A percentile compares a stretch with the other conserved stretches of the same genome.
Evolutionary conservation across 257 asterid species (phyloP).

Genomic region (Handroanthus guayacan): DNA sequence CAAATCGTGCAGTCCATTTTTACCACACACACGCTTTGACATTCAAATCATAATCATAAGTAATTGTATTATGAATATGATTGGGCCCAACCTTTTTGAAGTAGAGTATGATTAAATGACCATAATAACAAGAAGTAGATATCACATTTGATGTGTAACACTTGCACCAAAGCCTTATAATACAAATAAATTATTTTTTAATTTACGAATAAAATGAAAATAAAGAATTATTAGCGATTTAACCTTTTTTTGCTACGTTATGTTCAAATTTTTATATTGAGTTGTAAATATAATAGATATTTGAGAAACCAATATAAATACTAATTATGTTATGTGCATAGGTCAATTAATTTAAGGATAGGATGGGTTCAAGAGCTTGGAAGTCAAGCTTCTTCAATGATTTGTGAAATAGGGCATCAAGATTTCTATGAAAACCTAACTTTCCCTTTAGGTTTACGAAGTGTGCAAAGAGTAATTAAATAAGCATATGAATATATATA

Average conservation of each 20-base stretch:
- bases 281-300: no score
- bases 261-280: no score
- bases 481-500: conserved; percentile 21
- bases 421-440: neutral
- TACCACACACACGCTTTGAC: conserved; percentile 20
- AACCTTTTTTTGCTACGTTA: no score
- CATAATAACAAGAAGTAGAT: conserved; percentile 18
- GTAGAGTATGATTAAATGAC: conserved; percentile 7
- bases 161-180: neutral
- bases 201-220: no score
- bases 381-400: conserved; percentile 27
- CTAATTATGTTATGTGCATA: no score
- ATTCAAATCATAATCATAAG: neutral
- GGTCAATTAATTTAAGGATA: neutral
- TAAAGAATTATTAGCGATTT: no score
- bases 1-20: conserved; percentile 39
- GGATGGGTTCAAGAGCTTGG: conserved; percentile 32
- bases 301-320: no score
- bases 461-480: neutral
- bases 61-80: neutral
- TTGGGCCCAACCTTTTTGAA: neutral
- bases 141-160: conserved; percentile 9
- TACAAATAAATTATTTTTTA: neutral
- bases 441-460: neutral
- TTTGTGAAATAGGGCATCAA: neutral